A percentile compares a stretch with the other conserved stretches of the same genome.
Conservation (phyloP, 768 basidiomycete species). For the Boletus huronensis region DNA sequence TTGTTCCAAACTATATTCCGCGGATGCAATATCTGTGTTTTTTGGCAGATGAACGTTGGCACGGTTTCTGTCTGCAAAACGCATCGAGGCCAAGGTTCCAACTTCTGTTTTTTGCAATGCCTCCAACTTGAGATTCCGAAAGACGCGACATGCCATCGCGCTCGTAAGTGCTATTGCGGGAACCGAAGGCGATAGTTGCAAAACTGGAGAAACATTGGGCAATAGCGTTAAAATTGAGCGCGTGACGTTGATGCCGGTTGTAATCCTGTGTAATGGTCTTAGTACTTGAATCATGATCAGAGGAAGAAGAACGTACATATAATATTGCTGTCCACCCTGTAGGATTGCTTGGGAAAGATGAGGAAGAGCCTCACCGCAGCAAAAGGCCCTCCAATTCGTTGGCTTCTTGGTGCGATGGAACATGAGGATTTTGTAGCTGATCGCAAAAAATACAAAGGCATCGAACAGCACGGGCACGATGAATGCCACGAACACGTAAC, state of each 20-base stretch:
- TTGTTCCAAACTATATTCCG: neutral
- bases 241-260: slow-evolving; percentile 32
- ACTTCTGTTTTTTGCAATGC: slow-evolving; percentile 4
- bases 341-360: slow-evolving; percentile 32
- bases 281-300: neutral
- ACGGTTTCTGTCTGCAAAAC: slow-evolving; percentile 10
- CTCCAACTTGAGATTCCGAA: slow-evolving; percentile 31
- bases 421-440: slow-evolving; percentile 29
- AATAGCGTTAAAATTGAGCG: slow-evolving; percentile 20
- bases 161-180: slow-evolving; percentile 31
- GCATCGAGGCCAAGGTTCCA: slow-evolving; percentile 15
- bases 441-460: slow-evolving; percentile 33
- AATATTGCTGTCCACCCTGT: slow-evolving; percentile 38
- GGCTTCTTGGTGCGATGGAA: slow-evolving; percentile 13
- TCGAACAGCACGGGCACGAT: slow-evolving; percentile 33
- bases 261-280: slow-evolving; percentile 25
- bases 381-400: slow-evolving; percentile 17
- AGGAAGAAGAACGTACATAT: slow-evolving; percentile 27
- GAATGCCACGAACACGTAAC: slow-evolving; percentile 26
- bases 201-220: slow-evolving; percentile 18
- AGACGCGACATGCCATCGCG: slow-evolving; percentile 35
- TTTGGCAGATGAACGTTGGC: neutral
- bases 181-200: slow-evolving; percentile 23
- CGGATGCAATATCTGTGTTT: neutral
- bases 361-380: slow-evolving; percentile 27